Evolutionary conservation across 75 land plant genomes (phyloP).

Genomic region (Sequoia sempervirens): DNA sequence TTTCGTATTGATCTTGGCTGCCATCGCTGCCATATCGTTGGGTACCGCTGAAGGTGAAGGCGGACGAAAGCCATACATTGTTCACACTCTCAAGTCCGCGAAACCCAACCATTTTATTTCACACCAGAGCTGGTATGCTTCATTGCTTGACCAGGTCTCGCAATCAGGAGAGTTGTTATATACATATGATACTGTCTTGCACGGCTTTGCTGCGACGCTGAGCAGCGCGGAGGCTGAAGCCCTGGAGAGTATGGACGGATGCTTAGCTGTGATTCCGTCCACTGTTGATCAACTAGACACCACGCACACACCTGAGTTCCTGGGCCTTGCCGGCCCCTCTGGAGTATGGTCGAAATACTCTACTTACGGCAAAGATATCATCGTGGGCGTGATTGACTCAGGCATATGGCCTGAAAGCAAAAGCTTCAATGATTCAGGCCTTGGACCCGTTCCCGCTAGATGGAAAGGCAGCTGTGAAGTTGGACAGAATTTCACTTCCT

Average conservation of each 20-base stretch:
- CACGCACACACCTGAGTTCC: neutral
- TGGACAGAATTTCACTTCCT: conserved; percentile 20
- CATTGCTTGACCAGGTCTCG: neutral
- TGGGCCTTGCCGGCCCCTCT: neutral
- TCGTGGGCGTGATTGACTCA: too few relatives aligned
- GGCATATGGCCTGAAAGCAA: too few relatives aligned
- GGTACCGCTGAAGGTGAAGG: too few relatives aligned
- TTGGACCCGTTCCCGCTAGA: conserved; percentile 8
- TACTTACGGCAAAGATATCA: too few relatives aligned
- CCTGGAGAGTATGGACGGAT: conserved; percentile 3
- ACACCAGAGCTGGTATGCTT: neutral
- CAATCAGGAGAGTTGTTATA: neutral
- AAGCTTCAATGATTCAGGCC: too few relatives aligned
- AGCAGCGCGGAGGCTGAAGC: conserved; percentile 1
- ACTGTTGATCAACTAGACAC: neutral
- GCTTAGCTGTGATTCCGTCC: neutral
- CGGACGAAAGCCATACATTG: too few relatives aligned
- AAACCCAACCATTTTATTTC: neutral
- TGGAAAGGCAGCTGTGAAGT: conserved; percentile 24
- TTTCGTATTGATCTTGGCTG: too few relatives aligned
- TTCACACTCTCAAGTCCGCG: neutral
- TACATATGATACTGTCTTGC: neutral
- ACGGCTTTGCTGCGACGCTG: conserved; percentile 9
- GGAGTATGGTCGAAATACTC: too few relatives aligned
- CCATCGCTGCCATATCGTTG: too few relatives aligned